Evolutionary conservation across 371 early-diverging fungal species (phyloP).

Genomic region (Mucor circinelloides): DNA sequence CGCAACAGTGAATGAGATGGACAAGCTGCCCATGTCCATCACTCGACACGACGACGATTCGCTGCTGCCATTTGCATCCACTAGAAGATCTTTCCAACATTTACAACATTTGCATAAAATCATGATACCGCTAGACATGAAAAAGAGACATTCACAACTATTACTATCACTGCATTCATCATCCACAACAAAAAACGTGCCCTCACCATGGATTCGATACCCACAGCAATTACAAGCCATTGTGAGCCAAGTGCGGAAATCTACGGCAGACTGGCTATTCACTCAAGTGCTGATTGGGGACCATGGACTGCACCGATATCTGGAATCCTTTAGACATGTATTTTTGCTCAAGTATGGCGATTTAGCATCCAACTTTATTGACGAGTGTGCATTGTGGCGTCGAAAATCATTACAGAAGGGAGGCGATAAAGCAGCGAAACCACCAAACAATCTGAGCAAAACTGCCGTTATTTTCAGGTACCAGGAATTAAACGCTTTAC

Average conservation of each 20-base stretch:
- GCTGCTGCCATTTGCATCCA: not conserved
- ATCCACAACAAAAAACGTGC: not conserved
- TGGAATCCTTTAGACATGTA: constrained; percentile 66
- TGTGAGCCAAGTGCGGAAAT: constrained; percentile 54
- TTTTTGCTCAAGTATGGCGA: constrained; percentile 75
- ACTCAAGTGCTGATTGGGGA: constrained; percentile 66
- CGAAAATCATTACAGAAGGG: constrained; percentile 8
- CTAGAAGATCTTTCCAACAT: not conserved
- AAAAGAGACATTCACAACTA: constrained; percentile 41
- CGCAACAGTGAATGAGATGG: constrained; percentile 53
- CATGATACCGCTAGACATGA: constrained; percentile 50
- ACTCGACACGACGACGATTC: not conserved
- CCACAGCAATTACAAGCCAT: constrained; percentile 35
- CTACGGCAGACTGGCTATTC: constrained; percentile 72
- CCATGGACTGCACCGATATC: constrained; percentile 55
- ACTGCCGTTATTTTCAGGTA: constrained; percentile 44
- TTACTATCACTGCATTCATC: constrained; percentile 33
- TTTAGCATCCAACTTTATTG: constrained; percentile 63
- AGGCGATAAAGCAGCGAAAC: not conserved
- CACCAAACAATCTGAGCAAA: not conserved
- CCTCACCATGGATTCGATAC: constrained; percentile 24
- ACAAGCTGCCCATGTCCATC: constrained; percentile 3
- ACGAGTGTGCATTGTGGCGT: constrained; percentile 56
- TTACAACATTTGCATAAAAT: constrained; percentile 14
- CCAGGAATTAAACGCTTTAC: constrained; percentile 63